Evolutionary conservation across 176 grass and related monocot species (phyloP).

Genomic region (Oryza nivara): DNA sequence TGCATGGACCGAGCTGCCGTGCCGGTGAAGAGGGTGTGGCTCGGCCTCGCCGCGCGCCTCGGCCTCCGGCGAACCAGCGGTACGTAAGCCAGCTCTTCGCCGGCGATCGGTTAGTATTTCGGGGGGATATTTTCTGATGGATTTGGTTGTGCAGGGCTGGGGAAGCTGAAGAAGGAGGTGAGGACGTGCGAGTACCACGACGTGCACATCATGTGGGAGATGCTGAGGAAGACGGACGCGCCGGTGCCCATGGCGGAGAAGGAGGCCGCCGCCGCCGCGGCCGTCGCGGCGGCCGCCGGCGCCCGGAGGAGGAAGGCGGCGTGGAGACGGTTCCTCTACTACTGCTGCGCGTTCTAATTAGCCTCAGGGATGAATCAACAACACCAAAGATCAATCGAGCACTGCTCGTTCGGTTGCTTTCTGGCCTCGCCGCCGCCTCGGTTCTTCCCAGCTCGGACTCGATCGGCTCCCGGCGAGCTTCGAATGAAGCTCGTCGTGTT

Average conservation of each 20-base stretch:
- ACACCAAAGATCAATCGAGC: background rate
- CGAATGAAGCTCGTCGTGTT: background rate
- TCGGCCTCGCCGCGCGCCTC: constrained; percentile 53
- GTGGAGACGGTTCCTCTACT: constrained; percentile 56
- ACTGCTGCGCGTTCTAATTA: constrained; percentile 66
- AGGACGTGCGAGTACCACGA: constrained; percentile 88
- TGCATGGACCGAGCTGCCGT: constrained; percentile 54
- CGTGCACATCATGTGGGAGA: constrained; percentile 91
- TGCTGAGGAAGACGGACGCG: constrained; percentile 61
- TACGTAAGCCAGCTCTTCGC: constrained; percentile 2
- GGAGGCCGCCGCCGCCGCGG: constrained; percentile 39
- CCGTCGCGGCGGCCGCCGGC: constrained; percentile 45
- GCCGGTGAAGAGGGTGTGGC: constrained; percentile 63
- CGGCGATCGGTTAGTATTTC: background rate
- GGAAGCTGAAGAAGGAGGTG: constrained; percentile 87
- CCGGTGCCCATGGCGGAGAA: constrained; percentile 49
- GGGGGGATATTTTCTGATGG: constrained; percentile 23
- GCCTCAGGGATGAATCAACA: background rate
- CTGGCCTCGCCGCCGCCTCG: background rate
- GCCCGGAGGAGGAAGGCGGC: constrained; percentile 52
- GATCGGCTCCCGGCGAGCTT: background rate
- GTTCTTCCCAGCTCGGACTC: constrained; percentile 2
- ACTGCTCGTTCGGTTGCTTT: background rate
- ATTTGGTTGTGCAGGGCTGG: constrained; percentile 50
- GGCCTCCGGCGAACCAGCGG: constrained; percentile 57